Conservation (phyloP, 768 basidiomycete genomes). For the Leccinum aurantiacum region DNA sequence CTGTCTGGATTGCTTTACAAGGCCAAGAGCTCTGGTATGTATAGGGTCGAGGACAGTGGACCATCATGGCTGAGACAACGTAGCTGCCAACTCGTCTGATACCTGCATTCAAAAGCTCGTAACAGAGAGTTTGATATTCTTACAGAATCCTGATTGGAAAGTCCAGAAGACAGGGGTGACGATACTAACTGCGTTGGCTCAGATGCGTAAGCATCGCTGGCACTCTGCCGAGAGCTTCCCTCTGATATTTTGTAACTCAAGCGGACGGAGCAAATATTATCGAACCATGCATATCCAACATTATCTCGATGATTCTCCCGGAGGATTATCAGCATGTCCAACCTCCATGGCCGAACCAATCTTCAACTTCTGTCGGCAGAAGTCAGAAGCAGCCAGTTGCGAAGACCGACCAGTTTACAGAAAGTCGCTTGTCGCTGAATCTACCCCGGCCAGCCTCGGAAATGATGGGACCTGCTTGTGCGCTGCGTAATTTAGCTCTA, state of each 20-base stretch:
- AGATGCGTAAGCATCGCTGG: constrained; percentile 13
- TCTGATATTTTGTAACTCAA: neutral
- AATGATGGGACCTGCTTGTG: constrained; percentile 29
- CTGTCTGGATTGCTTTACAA: constrained; percentile 24
- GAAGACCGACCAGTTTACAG: neutral
- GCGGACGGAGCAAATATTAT: neutral
- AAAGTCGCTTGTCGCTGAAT: neutral
- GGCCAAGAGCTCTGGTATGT: constrained; percentile 10
- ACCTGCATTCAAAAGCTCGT: constrained; percentile 10
- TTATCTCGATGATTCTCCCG: neutral
- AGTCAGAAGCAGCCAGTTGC: neutral
- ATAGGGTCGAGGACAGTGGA: neutral
- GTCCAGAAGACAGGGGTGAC: constrained; percentile 23
- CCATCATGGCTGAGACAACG: neutral
- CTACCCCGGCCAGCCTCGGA: constrained; percentile 10
- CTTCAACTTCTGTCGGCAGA: neutral
- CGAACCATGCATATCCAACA: neutral
- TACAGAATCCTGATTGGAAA: constrained; percentile 12
- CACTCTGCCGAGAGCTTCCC: neutral
- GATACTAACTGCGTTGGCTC: constrained; percentile 23
- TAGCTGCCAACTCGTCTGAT: neutral
- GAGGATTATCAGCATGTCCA: neutral
- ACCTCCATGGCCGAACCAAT: neutral
- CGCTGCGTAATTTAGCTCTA: constrained; percentile 19
- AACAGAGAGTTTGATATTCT: constrained; percentile 3